Conservation (phyloP, 1,139 yeast genomes). For the Nakaseomyces delphensis region DNA sequence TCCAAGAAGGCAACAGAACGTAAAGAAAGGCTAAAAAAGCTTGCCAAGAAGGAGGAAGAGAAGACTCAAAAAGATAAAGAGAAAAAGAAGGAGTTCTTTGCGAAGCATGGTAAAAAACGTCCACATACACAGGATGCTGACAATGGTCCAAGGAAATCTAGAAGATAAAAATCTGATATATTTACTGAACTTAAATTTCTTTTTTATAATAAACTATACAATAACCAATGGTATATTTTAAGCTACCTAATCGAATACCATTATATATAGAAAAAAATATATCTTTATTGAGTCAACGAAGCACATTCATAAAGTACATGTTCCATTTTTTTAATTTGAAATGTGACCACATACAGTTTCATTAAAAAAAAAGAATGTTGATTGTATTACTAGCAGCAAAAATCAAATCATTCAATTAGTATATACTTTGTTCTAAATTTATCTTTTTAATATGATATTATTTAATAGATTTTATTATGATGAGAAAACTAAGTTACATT, state of each 20-base stretch:
- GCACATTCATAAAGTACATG: too few relatives aligned
- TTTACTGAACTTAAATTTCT: too few relatives aligned
- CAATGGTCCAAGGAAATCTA: constrained; percentile 22
- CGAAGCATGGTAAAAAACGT: constrained; percentile 65
- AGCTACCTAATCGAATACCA: neutral
- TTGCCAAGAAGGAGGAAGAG: constrained; percentile 64
- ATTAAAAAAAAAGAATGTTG: too few relatives aligned
- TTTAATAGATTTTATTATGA: neutral
- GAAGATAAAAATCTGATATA: constrained; percentile 14
- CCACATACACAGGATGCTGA: constrained; percentile 36
- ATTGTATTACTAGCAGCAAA: too few relatives aligned
- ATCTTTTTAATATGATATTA: neutral
- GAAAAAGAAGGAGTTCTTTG: constrained; percentile 79
- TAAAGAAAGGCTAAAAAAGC: constrained; percentile 61
- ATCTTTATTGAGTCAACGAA: neutral
- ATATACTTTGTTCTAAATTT: neutral
- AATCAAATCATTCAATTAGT: too few relatives aligned
- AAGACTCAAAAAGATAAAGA: constrained; percentile 71
- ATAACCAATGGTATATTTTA: neutral
- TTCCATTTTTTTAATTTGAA: too few relatives aligned
- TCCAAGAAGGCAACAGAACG: constrained; percentile 72
- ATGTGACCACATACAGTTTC: neutral
- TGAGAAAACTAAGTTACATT: constrained; percentile 18
- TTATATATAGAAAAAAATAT: neutral
- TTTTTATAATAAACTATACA: too few relatives aligned